Evolutionary conservation across 1,284 basidiomycete genomes (phyloP).

Genomic region (Puccinia horiana): DNA sequence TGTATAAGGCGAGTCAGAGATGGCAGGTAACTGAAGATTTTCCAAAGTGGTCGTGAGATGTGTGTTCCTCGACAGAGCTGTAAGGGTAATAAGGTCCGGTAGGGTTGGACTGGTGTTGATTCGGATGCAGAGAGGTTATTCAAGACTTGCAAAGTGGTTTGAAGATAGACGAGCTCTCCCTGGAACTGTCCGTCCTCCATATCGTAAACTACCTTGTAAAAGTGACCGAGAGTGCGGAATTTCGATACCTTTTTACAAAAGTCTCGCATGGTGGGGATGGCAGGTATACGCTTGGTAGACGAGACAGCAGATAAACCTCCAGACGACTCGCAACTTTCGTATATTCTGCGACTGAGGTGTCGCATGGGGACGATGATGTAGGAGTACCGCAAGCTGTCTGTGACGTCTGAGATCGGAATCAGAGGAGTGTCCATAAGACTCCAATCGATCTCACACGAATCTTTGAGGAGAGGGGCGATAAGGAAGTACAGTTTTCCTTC

Average conservation of each 20-base stretch:
- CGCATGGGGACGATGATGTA: conserved; percentile 27
- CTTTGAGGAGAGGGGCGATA: conserved; percentile 18
- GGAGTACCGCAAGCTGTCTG: conserved; percentile 15
- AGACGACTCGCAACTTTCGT: neutral
- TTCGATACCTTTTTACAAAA: conserved; percentile 18
- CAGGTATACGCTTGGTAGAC: neutral
- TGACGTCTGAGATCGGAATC: neutral
- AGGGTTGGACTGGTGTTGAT: neutral
- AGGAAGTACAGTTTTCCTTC: conserved; percentile 34
- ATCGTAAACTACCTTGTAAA: conserved; percentile 21
- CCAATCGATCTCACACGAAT: conserved; percentile 41
- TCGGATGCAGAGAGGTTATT: conserved; percentile 26
- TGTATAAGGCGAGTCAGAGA: conserved; percentile 69
- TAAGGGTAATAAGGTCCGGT: conserved; percentile 63
- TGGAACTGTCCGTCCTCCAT: neutral
- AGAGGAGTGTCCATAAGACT: conserved; percentile 15
- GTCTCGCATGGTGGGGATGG: neutral
- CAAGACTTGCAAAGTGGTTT: conserved; percentile 4
- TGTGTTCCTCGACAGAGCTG: conserved; percentile 64
- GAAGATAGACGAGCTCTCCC: conserved; percentile 28
- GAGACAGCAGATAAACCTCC: conserved; percentile 18
- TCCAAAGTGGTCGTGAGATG: conserved; percentile 63
- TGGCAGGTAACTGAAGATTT: conserved; percentile 67
- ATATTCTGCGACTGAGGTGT: conserved; percentile 10
- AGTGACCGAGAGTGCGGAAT: conserved; percentile 42